phyloP scores from a whole-genome alignment of 2,329 filamentous ascomycete genomes.

The Pseudocercospora crystallina region DNA sequence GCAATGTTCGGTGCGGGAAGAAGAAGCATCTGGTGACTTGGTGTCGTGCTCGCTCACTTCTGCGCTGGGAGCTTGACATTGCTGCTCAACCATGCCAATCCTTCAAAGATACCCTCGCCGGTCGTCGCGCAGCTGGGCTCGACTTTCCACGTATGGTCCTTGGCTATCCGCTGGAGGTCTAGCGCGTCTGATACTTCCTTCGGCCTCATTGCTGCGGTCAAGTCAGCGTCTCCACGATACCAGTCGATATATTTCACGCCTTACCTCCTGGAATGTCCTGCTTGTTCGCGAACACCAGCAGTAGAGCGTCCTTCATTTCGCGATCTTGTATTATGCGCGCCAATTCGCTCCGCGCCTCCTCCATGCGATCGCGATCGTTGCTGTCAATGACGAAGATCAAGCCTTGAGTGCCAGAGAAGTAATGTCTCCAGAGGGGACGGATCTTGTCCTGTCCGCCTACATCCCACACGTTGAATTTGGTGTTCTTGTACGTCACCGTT shows the following conservation, averaged over 20 bases:
- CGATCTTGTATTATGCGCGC: constrained; percentile 99
- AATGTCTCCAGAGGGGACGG: constrained; percentile 97
- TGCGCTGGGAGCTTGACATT: constrained; percentile 46
- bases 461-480: constrained; percentile 99
- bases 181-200: constrained; percentile 52
- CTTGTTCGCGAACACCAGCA: constrained; percentile 99
- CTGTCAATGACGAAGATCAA: constrained; percentile 99
- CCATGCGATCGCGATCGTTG: constrained; percentile 97
- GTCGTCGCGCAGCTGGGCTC: constrained; percentile 56
- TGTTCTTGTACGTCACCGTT: constrained; percentile 99
- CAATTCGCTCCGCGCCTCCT: constrained; percentile 93
- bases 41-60: constrained; percentile 17
- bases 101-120: constrained; percentile 55
- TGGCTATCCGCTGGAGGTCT: constrained; percentile 51
- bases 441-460: constrained; percentile 99
- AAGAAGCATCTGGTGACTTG: background rate
- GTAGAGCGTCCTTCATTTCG: constrained; percentile 93
- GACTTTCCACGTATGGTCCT: constrained; percentile 55
- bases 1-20: too few relatives aligned
- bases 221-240: constrained; percentile 3
- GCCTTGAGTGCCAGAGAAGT: constrained; percentile 96
- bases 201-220: constrained; percentile 46
- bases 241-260: constrained; percentile 34
- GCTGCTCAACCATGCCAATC: constrained; percentile 52
- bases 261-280: constrained; percentile 88